Conservation (phyloP, 2,329 filamentous ascomycete genomes). For the Fusarium kyushuense region DNA sequence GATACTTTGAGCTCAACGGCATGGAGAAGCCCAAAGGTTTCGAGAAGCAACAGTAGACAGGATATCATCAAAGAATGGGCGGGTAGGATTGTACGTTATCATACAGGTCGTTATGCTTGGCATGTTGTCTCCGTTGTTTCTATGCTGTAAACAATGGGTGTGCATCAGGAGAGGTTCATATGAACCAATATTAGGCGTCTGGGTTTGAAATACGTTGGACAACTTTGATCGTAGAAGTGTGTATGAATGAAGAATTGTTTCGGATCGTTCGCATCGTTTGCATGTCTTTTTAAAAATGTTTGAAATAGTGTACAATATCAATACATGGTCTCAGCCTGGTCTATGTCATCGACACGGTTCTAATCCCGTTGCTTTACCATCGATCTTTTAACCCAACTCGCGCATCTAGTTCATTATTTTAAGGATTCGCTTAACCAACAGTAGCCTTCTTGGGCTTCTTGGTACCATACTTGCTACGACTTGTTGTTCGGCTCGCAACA, state of each 20-base stretch:
- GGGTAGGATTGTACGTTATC: slow-evolving; percentile 39
- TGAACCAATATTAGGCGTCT: slow-evolving; percentile 46
- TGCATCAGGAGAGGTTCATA: slow-evolving; percentile 40
- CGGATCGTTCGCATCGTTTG: slow-evolving; percentile 30
- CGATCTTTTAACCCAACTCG: neutral
- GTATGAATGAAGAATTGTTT: slow-evolving; percentile 45
- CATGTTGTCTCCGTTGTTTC: slow-evolving; percentile 37
- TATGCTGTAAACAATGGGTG: slow-evolving; percentile 38
- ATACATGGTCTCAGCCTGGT: slow-evolving; percentile 42
- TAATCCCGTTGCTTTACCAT: slow-evolving; percentile 6
- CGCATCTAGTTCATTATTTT: neutral
- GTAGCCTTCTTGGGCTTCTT: slow-evolving; percentile 95
- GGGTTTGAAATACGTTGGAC: slow-evolving; percentile 48
- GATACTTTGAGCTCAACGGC: slow-evolving; percentile 86
- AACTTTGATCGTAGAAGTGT: slow-evolving; percentile 47
- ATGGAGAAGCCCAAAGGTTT: slow-evolving; percentile 87
- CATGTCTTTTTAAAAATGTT: slow-evolving; percentile 30
- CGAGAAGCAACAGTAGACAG: slow-evolving; percentile 72
- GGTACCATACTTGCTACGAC: slow-evolving; percentile 95
- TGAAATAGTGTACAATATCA: slow-evolving; percentile 46
- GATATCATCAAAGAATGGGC: slow-evolving; percentile 1
- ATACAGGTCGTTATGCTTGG: slow-evolving; percentile 44
- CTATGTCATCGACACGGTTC: slow-evolving; percentile 26
- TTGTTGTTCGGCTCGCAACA: slow-evolving; percentile 84
- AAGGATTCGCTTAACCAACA: slow-evolving; percentile 56